A percentile compares a stretch with the other conserved stretches of the same genome.
These are phyloP conservation scores for Polyporus arcularius DNA, from an alignment of 768 basidiomycete species.

Conservation along the genomic window DNA sequence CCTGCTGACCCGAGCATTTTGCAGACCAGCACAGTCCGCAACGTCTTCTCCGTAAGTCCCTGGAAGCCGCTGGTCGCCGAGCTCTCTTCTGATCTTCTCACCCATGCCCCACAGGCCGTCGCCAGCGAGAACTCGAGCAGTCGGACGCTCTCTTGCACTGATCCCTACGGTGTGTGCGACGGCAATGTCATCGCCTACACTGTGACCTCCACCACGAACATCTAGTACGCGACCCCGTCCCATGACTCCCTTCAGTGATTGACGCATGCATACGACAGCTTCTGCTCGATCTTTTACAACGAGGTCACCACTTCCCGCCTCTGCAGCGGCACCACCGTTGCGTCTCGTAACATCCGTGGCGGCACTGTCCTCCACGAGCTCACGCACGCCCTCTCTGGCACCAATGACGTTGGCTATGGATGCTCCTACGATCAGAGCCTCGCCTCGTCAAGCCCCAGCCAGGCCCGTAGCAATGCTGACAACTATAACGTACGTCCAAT, in stretches of 20 bases:
- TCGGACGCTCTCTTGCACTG: constrained; percentile 46
- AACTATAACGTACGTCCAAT: constrained; percentile 44
- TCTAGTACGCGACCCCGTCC: constrained; percentile 31
- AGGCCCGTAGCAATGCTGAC: constrained; percentile 42
- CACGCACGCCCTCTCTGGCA: constrained; percentile 43
- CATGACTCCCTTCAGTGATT: neutral
- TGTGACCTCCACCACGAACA: constrained; percentile 45
- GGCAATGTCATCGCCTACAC: constrained; percentile 48
- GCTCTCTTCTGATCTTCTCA: neutral
- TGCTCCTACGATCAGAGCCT: constrained; percentile 38
- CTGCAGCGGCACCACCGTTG: constrained; percentile 46
- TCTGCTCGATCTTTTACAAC: constrained; percentile 48
- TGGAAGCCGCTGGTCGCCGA: too few species aligned
- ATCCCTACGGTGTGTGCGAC: constrained; percentile 35
- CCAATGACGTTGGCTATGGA: constrained; percentile 34
- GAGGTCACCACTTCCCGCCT: constrained; percentile 40
- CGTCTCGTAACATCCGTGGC: constrained; percentile 47
- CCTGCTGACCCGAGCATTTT: neutral
- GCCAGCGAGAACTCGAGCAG: constrained; percentile 41
- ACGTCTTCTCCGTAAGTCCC: constrained; percentile 31
- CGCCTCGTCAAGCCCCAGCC: constrained; percentile 24
- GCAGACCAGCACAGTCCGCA: constrained; percentile 35
- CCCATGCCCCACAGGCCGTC: constrained; percentile 28
- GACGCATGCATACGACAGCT: constrained; percentile 18
- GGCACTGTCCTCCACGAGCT: constrained; percentile 52